phyloP scores from a whole-genome alignment of 495 filamentous ascomycete genomes.

The Penicillium subrubescens region DNA sequence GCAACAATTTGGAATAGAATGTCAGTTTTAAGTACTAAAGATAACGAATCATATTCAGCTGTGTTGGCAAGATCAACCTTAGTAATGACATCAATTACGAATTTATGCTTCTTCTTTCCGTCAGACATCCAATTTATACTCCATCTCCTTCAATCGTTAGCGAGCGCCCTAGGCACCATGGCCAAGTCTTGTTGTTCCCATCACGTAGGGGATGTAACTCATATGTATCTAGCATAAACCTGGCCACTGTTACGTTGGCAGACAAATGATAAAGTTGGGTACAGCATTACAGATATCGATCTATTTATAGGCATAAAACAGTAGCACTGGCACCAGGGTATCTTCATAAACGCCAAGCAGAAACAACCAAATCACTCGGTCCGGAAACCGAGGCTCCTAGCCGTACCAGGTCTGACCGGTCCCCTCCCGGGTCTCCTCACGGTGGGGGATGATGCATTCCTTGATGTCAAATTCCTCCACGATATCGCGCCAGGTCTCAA shows the following conservation, averaged over 20 bases:
- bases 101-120: no score
- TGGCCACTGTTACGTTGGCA: neutral
- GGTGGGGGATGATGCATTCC: constrained; percentile 79
- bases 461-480: constrained; percentile 73
- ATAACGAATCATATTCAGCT: neutral
- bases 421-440: constrained; percentile 59
- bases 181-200: no score
- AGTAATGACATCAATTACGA: neutral
- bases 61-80: neutral
- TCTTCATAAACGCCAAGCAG: constrained; percentile 13
- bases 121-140: no score
- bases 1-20: neutral
- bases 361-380: constrained; percentile 15
- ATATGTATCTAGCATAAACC: neutral
- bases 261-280: no score
- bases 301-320: neutral
- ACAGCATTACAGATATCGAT: neutral
- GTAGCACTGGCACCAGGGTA: constrained; percentile 5
- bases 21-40: neutral
- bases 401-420: constrained; percentile 77
- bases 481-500: constrained; percentile 75
- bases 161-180: no score
- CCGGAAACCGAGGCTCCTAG: constrained; percentile 31
- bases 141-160: no score
- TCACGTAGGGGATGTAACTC: no score